phyloP scores from a whole-genome alignment of 352 stramenopile species.

The Phytophthora fragariae region DNA sequence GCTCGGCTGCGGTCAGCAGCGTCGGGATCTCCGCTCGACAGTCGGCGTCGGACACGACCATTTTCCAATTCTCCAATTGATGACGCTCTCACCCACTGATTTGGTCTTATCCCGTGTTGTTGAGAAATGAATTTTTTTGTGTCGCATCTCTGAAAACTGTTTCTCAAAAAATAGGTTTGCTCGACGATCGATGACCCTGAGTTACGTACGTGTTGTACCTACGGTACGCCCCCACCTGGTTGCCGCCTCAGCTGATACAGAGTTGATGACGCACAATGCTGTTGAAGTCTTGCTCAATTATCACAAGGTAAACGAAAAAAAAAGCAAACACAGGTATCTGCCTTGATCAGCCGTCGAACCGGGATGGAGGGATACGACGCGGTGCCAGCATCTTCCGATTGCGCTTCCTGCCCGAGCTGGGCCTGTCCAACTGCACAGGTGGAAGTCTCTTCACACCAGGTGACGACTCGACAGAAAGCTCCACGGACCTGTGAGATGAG shows the following conservation, averaged over 20 bases:
- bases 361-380: constrained; percentile 55
- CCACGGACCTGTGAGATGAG: not conserved
- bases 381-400: constrained; percentile 60
- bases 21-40: constrained; percentile 60
- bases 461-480: constrained; percentile 2
- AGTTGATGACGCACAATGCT: too few relatives aligned
- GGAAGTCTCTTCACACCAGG: not conserved
- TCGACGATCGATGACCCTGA: constrained; percentile 1
- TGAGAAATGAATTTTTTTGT: constrained; percentile 23
- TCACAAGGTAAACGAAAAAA: not conserved
- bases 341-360: constrained; percentile 21
- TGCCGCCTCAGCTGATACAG: not conserved
- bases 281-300: not conserved
- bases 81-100: constrained; percentile 20
- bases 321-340: not conserved
- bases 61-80: constrained; percentile 23
- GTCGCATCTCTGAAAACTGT: constrained; percentile 22
- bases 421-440: constrained; percentile 19
- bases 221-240: not conserved
- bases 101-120: constrained; percentile 22
- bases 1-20: constrained; percentile 40
- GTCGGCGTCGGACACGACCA: constrained; percentile 13
- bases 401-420: constrained; percentile 51
- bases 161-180: constrained; percentile 4
- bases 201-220: not conserved